Conservation (phyloP, 345 rosid genomes). For the Arabidopsis suecica region DNA sequence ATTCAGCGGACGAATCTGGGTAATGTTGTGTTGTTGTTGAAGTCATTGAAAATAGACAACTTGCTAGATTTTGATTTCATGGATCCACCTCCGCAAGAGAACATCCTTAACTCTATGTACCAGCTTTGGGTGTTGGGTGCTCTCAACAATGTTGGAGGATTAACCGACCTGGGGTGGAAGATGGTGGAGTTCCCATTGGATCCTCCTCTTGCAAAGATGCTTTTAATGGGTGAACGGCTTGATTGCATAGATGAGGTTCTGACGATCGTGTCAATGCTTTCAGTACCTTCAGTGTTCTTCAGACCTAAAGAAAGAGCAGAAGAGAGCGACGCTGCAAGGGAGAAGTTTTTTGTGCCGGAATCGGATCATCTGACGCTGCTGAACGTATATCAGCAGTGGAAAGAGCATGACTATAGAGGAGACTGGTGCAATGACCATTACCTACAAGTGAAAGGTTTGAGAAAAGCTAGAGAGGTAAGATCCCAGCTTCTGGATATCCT, state of each 20-base stretch:
- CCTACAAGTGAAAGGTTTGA: slow-evolving; percentile 82
- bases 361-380: slow-evolving; percentile 90
- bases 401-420: slow-evolving; percentile 89
- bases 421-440: slow-evolving; percentile 94
- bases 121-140: slow-evolving; percentile 99
- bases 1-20: slow-evolving; percentile 98
- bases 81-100: slow-evolving; percentile 99
- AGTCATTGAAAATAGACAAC: slow-evolving; percentile 89
- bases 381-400: slow-evolving; percentile 94
- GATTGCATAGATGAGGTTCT: slow-evolving; percentile 87
- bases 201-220: slow-evolving; percentile 99
- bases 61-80: slow-evolving; percentile 94
- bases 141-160: slow-evolving; percentile 82
- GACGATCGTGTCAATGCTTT: slow-evolving; percentile 98
- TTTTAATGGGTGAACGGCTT: slow-evolving; percentile 85
- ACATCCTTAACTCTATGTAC: slow-evolving; percentile 97
- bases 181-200: slow-evolving; percentile 99
- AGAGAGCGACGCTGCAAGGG: slow-evolving; percentile 94
- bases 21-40: slow-evolving; percentile 87
- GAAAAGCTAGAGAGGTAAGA: slow-evolving; percentile 92
- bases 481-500: slow-evolving; percentile 95
- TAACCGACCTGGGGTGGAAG: slow-evolving; percentile 96
- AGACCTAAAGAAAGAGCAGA: slow-evolving; percentile 96
- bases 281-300: slow-evolving; percentile 97
- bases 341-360: slow-evolving; percentile 89